These are phyloP conservation scores for Phytophthora rubi DNA, from an alignment of 352 stramenopile genomes.

Conservation along the genomic window DNA sequence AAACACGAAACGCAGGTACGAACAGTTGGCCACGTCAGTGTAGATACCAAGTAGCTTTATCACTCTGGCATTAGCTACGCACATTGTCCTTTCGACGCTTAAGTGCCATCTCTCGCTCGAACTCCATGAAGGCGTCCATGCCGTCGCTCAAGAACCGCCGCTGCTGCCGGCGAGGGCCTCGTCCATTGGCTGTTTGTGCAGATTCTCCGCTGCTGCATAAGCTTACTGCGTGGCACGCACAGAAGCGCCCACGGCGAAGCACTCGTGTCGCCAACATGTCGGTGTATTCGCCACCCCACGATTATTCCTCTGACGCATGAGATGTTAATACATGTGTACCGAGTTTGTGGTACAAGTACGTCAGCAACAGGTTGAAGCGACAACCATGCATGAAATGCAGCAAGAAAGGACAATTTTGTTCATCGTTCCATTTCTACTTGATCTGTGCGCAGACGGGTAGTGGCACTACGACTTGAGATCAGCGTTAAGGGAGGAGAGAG, in stretches of 20 bases:
- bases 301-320: constrained; percentile 7
- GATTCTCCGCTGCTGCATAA: constrained; percentile 1
- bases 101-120: constrained; percentile 81
- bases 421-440: constrained; percentile 13
- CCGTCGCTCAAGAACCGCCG: constrained; percentile 39
- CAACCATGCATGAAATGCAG: background rate
- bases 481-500: constrained; percentile 38
- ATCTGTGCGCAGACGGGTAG: background rate
- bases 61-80: constrained; percentile 2
- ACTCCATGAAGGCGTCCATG: constrained; percentile 88
- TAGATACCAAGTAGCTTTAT: background rate
- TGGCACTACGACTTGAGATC: background rate
- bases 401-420: constrained; percentile 9
- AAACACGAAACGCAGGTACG: background rate
- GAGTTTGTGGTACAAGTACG: constrained; percentile 24
- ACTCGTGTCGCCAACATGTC: constrained; percentile 33
- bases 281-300: constrained; percentile 19
- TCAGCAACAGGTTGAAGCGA: constrained; percentile 14
- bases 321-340: constrained; percentile 18
- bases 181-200: background rate
- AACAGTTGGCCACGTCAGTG: constrained; percentile 4
- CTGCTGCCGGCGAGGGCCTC: constrained; percentile 16
- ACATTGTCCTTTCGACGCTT: constrained; percentile 61
- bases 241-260: constrained; percentile 30
- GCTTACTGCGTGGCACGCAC: constrained; percentile 15